Evolutionary conservation across 305 asterid genomes (phyloP).

Genomic region (Fraxinus floribunda): DNA sequence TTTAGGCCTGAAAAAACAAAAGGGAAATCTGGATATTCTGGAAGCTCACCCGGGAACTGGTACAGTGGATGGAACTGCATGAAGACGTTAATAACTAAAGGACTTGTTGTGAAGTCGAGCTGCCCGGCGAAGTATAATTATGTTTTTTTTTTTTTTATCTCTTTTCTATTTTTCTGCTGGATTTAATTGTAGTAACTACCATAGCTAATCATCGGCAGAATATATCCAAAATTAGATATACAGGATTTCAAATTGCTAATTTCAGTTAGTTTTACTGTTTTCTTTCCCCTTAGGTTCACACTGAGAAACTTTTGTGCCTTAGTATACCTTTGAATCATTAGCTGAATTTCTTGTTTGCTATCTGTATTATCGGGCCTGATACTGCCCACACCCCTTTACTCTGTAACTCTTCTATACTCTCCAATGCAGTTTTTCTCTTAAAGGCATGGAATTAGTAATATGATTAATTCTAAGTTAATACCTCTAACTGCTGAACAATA

Average conservation of each 20-base stretch:
- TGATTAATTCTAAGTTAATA: not conserved
- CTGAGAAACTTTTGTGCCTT: not conserved
- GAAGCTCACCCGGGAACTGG: conserved; percentile 85
- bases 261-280: not conserved
- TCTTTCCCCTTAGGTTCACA: not conserved
- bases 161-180: not conserved
- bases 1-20: conserved; percentile 80
- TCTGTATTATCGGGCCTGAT: not conserved
- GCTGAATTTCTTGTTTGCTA: not conserved
- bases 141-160: not conserved
- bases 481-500: conserved; percentile 1
- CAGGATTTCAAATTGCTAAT: not conserved
- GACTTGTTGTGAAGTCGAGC: conserved; percentile 93
- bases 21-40: conserved; percentile 73
- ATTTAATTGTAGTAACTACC: not conserved
- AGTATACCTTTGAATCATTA: not conserved
- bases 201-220: not conserved
- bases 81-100: conserved; percentile 70
- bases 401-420: not conserved
- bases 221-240: not conserved
- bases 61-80: conserved; percentile 96
- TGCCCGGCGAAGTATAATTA: conserved; percentile 83
- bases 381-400: not conserved
- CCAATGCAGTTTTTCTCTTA: not conserved
- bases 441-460: not conserved